These are phyloP conservation scores for Metschnikowia reukaufii DNA, from an alignment of 805 yeast species.

Conservation along the genomic window DNA sequence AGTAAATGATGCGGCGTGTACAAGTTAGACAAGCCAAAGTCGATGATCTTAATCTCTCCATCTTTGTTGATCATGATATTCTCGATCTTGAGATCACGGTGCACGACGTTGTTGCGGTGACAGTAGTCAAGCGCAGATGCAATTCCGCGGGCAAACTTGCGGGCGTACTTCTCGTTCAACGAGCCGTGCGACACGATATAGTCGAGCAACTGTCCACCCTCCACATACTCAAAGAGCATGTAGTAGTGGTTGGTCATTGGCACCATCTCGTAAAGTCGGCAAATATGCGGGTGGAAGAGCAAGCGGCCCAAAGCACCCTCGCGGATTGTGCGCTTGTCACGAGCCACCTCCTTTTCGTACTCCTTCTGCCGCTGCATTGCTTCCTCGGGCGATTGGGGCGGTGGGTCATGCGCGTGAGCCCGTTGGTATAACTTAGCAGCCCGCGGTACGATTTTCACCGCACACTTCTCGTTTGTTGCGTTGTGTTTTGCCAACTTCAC, in stretches of 20 bases:
- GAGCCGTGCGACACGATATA: constrained; percentile 96
- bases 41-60: constrained; percentile 94
- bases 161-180: constrained; percentile 87
- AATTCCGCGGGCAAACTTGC: constrained; percentile 92
- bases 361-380: constrained; percentile 63
- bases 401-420: constrained; percentile 67
- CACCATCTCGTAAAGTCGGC: constrained; percentile 88
- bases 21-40: constrained; percentile 91
- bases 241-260: constrained; percentile 97
- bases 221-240: constrained; percentile 93
- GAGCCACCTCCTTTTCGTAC: constrained; percentile 76
- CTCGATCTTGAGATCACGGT: constrained; percentile 94
- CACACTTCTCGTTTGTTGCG: constrained; percentile 78
- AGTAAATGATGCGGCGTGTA: constrained; percentile 69
- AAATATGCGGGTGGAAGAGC: constrained; percentile 87
- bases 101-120: constrained; percentile 92
- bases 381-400: constrained; percentile 59
- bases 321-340: constrained; percentile 89
- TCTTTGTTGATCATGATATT: constrained; percentile 90
- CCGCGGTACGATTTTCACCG: constrained; percentile 88
- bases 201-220: constrained; percentile 97
- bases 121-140: constrained; percentile 92
- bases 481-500: constrained; percentile 91
- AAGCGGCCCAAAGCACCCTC: constrained; percentile 94
- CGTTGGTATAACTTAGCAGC: constrained; percentile 78